phyloP scores from a whole-genome alignment of 2,329 filamentous ascomycete genomes.

The Hypoxylon sp. region DNA sequence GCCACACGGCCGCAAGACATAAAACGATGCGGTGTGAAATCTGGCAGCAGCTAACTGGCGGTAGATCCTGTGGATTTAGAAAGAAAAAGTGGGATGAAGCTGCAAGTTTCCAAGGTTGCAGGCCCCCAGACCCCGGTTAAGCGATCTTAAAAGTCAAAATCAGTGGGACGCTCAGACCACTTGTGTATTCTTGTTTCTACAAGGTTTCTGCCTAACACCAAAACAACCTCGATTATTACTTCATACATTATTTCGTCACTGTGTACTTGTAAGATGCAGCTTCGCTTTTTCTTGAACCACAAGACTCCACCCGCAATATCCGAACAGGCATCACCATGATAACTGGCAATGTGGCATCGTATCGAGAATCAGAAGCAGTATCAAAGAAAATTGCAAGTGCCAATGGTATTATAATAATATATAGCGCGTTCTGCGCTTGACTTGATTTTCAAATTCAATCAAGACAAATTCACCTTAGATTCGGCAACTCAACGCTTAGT shows the following conservation, averaged over 20 bases:
- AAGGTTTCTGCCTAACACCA: constrained; percentile 12
- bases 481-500: constrained; percentile 15
- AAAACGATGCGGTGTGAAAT: constrained; percentile 45
- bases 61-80: constrained; percentile 38
- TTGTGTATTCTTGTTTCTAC: neutral
- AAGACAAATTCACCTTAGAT: constrained; percentile 4
- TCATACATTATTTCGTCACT: constrained; percentile 9
- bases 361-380: neutral
- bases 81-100: constrained; percentile 41
- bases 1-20: constrained; percentile 36
- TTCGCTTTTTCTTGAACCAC: constrained; percentile 15
- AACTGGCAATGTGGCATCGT: constrained; percentile 3
- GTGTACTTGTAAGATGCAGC: constrained; percentile 9
- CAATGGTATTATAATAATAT: constrained; percentile 17
- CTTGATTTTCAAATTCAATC: constrained; percentile 21
- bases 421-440: constrained; percentile 27
- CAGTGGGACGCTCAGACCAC: constrained; percentile 28
- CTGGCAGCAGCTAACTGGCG: constrained; percentile 45
- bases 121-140: constrained; percentile 22
- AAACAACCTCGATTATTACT: neutral
- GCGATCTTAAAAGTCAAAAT: neutral
- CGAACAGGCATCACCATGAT: constrained; percentile 1
- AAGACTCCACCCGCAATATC: constrained; percentile 4
- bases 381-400: constrained; percentile 5
- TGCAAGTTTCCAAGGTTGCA: constrained; percentile 20